Evolutionary conservation across 768 basidiomycete genomes (phyloP).

Genomic region (Boletus reticuloceps): DNA sequence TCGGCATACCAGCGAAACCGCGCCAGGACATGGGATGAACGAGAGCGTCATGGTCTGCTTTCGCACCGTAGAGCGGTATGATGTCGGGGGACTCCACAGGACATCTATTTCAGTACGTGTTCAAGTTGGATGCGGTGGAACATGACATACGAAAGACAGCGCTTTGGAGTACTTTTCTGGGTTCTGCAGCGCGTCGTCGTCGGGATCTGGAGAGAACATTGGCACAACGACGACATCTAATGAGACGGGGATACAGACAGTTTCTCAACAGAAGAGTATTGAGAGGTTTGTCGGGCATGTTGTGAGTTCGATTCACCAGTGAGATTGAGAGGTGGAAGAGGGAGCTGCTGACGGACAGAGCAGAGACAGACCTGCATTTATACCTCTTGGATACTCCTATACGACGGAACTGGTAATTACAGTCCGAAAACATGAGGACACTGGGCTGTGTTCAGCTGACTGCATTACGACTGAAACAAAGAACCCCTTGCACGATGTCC

Average conservation of each 20-base stretch:
- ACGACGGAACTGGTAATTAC: not conserved
- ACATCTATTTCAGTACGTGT: no score
- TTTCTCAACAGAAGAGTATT: slow-evolving; percentile 1
- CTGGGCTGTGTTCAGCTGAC: no score
- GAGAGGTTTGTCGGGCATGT: slow-evolving; percentile 8
- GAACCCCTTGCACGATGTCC: not conserved
- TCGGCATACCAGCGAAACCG: slow-evolving; percentile 3
- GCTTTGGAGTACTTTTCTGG: slow-evolving; percentile 1
- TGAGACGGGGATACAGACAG: not conserved
- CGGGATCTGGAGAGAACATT: not conserved
- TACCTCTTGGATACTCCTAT: no score
- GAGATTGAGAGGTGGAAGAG: not conserved
- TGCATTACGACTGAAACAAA: not conserved
- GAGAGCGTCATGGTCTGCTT: not conserved
- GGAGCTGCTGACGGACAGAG: not conserved
- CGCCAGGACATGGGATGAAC: not conserved
- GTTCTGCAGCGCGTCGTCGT: not conserved
- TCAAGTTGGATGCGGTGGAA: no score
- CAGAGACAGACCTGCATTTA: not conserved
- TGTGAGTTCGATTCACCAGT: not conserved
- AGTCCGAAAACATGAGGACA: not conserved
- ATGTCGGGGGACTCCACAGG: slow-evolving; percentile 1
- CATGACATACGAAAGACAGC: slow-evolving; percentile 1
- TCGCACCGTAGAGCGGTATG: not conserved
- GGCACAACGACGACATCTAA: not conserved